Base-by-base conservation (phyloP, 345 rosid species). In the Tarenaya hassleriana region DNA sequence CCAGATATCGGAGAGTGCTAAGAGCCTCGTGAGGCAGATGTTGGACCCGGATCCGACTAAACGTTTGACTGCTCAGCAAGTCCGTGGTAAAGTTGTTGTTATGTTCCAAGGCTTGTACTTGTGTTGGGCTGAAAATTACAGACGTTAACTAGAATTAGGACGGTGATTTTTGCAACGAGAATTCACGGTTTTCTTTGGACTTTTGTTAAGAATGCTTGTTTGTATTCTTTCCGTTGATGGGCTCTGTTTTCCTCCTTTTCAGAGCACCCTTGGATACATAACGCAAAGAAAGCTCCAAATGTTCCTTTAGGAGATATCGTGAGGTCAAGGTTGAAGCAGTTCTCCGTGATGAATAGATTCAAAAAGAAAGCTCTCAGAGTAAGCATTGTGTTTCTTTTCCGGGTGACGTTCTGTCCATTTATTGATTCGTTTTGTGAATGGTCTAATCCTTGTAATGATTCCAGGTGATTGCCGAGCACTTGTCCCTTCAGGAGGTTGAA, bases 291-390 rank as follows among this genome's bases (percentile, higher is more conserved):
- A 63, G 98, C 98, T 69, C 75, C 98, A 19, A 92, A 84, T 77
- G 98, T 92, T 53, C 96, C 95, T 29, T 74, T 92, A 38, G 98
- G 98, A 21, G 98, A 92, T 64, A 83, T 84, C n/a, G 98, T 92
- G 51, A 84, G 98, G 69, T 61, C 98, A 56, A 78, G 98, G 67
- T 83, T 92, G 55, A 92, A 74, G 77, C 98, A 92, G 58, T 92
- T 92, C 66, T 87, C 98, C 10, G 60, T 88, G 69, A 92, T 92
- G 98, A 92, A 87, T 56, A 84, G 92, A 63, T 83, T 92, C 68
- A 87, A 92, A 71, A 92, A 87, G 89, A 92, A 61, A 66, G 98
- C 98, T 47, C 68, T 92, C 44, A 69, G 94, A 20, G 95, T 86
- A 74, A 79, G 80, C 15, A 27, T 41, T 20, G 11, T 20, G 33